Evolutionary conservation across 345 rosid genomes (phyloP), one percentile per base, ranked within the genome.

Genomic region (Melastoma malabathricum): DNA sequence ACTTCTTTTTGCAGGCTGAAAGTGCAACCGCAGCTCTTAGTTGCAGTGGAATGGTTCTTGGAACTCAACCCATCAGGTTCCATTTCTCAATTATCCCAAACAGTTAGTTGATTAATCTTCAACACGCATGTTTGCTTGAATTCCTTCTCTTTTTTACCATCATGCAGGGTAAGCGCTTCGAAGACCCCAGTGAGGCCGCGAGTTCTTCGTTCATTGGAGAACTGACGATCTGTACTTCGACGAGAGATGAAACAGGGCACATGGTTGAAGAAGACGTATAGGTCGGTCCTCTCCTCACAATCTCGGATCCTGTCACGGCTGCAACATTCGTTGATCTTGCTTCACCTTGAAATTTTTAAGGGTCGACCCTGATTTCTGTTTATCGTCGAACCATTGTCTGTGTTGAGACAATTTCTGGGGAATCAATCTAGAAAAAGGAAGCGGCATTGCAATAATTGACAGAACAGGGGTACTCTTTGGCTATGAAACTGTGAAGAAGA

Each of bases 131-230:
- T 34, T 34, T 6, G 41, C 41, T 34, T 50, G 13, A 46, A 31
- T n/a, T 7, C 8, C 14, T 6, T 56, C 19, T 47, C 31, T 46
- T 50, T 19, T 10, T 23, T 15, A 14, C 8, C 50, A 54, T 15
- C 2, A 29, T 46, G 45, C 58, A 88, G 90, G 84, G 86, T 88
- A 54, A 80, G 90, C 54, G 90, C 90, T 5, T 84, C 90, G 39
- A 84, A 84, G 73, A 88, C 94, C 50, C 94, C 86, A 0, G 90
- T 84, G 60, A 74, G 90, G 81, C 83, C 96, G 1, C 80, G 80
- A 52, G 69, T 79, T 57, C 57, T 79, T 63, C 75, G 69, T 57
- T 72, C 79, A 7, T 45, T 72, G 54, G 9, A 51, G 54, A 65
- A 58, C 14, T 73, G 68, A 72, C 47, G 67, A 51, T 18, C 44